Percentiles rank a stretch among this genome's conserved stretches.
phyloP scores from a whole-genome alignment of 1,139 yeast species.

The Suhomyces chickasaworum region DNA sequence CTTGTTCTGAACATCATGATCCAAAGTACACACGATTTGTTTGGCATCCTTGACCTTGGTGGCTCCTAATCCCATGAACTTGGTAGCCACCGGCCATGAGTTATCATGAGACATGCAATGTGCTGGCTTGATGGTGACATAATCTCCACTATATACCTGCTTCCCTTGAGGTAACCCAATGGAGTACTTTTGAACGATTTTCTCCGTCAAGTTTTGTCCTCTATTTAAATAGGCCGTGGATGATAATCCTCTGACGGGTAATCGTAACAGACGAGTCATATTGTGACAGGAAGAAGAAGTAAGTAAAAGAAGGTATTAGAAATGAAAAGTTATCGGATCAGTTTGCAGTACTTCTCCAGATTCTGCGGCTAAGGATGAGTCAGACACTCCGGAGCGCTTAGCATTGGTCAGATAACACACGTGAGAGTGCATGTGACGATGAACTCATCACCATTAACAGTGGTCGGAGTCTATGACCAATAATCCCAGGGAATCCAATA shows the following conservation, averaged over 20 bases:
- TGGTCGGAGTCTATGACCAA: no score
- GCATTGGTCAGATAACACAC: constrained; percentile 26
- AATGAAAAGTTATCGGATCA: constrained; percentile 3
- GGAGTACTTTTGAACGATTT: constrained; percentile 90
- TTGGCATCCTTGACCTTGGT: constrained; percentile 75
- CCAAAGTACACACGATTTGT: constrained; percentile 93
- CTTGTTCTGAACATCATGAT: constrained; percentile 96
- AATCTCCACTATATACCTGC: constrained; percentile 83
- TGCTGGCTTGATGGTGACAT: constrained; percentile 91
- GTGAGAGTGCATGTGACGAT: neutral
- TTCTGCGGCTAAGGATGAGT: constrained; percentile 25
- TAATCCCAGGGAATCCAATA: no score
- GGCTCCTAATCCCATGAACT: constrained; percentile 95
- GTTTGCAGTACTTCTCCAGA: constrained; percentile 8
- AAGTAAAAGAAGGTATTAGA: neutral
- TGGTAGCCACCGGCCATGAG: constrained; percentile 98
- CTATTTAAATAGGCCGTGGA: constrained; percentile 23
- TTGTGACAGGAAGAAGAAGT: neutral
- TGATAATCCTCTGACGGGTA: constrained; percentile 9
- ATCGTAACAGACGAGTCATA: constrained; percentile 8
- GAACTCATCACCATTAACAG: no score
- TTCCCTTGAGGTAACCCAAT: constrained; percentile 76
- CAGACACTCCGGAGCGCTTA: constrained; percentile 24
- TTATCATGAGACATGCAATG: constrained; percentile 99
- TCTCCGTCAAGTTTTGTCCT: constrained; percentile 88